Evolutionary conservation across 2,329 filamentous ascomycete genomes (phyloP).

Genomic region (Trichoderma pleuroti): DNA sequence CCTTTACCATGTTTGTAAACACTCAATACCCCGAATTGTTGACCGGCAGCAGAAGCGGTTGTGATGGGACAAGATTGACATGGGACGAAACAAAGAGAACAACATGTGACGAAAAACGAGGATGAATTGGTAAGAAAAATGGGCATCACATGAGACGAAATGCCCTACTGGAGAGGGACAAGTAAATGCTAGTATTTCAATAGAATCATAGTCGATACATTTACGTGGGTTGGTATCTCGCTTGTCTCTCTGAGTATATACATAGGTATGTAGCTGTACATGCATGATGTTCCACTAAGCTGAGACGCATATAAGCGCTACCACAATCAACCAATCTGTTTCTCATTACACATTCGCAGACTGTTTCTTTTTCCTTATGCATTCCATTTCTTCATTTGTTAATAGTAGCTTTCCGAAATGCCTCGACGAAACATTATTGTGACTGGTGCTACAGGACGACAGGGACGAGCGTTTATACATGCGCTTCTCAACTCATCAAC

Average conservation of each 20-base stretch:
- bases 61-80: too few species aligned
- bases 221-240: neutral
- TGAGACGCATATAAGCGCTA: neutral
- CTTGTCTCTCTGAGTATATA: neutral
- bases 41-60: too few species aligned
- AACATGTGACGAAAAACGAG: too few species aligned
- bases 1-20: too few species aligned
- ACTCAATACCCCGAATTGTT: too few species aligned
- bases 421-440: constrained; percentile 2
- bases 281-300: neutral
- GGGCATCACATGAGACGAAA: too few species aligned
- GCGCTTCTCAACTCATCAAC: neutral
- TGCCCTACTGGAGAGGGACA: too few species aligned
- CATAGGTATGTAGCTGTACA: too few species aligned
- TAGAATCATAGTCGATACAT: neutral
- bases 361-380: neutral
- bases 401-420: neutral
- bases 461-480: constrained; percentile 11
- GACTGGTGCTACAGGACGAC: constrained; percentile 13
- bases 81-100: too few species aligned
- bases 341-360: neutral
- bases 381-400: neutral
- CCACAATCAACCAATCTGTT: neutral
- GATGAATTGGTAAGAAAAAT: too few species aligned
- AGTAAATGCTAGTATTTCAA: too few species aligned